Conservation (phyloP, 2,329 filamentous ascomycete species). For the Fusarium buharicum region DNA sequence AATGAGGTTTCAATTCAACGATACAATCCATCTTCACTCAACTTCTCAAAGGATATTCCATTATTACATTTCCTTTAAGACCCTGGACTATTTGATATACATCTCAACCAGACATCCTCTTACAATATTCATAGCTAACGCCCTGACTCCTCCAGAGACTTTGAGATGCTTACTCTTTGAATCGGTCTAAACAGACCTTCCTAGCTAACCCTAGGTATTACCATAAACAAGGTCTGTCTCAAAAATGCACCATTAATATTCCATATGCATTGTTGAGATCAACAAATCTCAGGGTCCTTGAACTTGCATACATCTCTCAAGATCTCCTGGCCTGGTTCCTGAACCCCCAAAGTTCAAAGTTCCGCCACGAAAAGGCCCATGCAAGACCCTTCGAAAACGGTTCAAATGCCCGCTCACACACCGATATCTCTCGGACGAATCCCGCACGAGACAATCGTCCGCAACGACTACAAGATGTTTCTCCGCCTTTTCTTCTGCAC, state of each 20-base stretch:
- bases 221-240: too few species aligned
- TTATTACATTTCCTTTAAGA: too few species aligned
- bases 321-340: slow-evolving; percentile 21
- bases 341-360: slow-evolving; percentile 13
- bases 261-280: background rate
- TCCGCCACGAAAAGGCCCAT: slow-evolving; percentile 10
- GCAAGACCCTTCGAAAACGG: slow-evolving; percentile 20
- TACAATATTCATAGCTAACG: too few species aligned
- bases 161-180: too few species aligned
- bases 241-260: too few species aligned
- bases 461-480: background rate
- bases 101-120: too few species aligned
- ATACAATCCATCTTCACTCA: too few species aligned
- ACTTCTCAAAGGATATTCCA: too few species aligned
- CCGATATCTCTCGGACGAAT: slow-evolving; percentile 17
- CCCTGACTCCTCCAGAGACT: too few species aligned
- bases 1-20: too few species aligned
- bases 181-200: background rate
- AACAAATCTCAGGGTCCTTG: slow-evolving; percentile 7
- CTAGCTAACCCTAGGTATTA: too few species aligned
- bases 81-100: too few species aligned
- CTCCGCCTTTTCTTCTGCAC: slow-evolving; percentile 1
- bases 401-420: slow-evolving; percentile 12
- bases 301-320: slow-evolving; percentile 8
- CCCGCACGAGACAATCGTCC: slow-evolving; percentile 26